Evolutionary conservation across 352 stramenopile species (phyloP).

Genomic region (Pythium rishiriense): DNA sequence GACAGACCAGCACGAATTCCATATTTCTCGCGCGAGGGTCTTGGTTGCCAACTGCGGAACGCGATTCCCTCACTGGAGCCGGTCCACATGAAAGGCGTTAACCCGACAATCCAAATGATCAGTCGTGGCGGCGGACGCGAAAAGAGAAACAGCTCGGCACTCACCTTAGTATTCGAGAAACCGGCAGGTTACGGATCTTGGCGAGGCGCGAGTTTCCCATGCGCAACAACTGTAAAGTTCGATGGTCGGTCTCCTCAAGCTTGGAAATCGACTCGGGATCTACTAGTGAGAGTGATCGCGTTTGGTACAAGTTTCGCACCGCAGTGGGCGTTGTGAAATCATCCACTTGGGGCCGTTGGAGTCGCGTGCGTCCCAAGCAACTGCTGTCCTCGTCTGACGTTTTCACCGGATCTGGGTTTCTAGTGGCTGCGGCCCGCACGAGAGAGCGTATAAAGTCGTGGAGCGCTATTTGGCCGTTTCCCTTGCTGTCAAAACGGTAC

Average conservation of each 20-base stretch:
- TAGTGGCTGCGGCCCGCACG: not conserved
- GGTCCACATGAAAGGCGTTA: too few species aligned
- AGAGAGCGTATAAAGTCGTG: not conserved
- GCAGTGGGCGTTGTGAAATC: slow-evolving; percentile 8
- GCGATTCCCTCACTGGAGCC: too few species aligned
- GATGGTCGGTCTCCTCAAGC: not conserved
- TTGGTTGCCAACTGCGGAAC: too few species aligned
- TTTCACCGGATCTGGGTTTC: not conserved
- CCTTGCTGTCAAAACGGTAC: not conserved
- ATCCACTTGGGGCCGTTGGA: slow-evolving; percentile 5
- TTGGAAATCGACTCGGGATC: not conserved
- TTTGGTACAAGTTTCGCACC: slow-evolving; percentile 9
- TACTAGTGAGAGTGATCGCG: not conserved
- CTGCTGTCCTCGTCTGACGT: not conserved
- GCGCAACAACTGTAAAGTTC: not conserved
- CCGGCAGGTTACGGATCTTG: slow-evolving; percentile 14
- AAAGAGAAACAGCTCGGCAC: not conserved
- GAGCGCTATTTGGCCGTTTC: not conserved
- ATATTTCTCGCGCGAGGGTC: too few species aligned
- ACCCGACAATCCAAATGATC: too few species aligned
- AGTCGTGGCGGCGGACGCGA: too few species aligned
- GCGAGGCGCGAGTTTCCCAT: slow-evolving; percentile 15
- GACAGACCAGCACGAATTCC: too few species aligned
- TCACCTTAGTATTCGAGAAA: slow-evolving; percentile 16
- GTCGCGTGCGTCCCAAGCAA: not conserved